Base-by-base conservation (phyloP, 257 asterid genomes). In the Solanum raphanifolium region DNA sequence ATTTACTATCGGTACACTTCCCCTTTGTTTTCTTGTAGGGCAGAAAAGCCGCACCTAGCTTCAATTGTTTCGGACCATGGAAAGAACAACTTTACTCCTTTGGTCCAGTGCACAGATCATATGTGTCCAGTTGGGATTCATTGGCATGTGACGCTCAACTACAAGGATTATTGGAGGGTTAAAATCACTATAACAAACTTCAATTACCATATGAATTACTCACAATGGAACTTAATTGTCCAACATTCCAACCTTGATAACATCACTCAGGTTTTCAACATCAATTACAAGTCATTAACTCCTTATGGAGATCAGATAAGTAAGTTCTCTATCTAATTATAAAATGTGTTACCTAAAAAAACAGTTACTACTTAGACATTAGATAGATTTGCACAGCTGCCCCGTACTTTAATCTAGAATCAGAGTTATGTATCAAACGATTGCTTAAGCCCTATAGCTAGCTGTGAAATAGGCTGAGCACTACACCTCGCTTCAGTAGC, bases 101-200 rank as follows among this genome's bases (percentile, higher is more conserved):
- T 95, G 13, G 96, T 96, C 89, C 99, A 96, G 78, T 95, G 99
- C 88, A 94, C 98, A 20, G 91, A 91, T 81, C 98, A 93, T 85
- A 96, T 95, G 98, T 96, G 98, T 90, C 98, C 98, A 1, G 93
- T 96, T 89, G 93, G 98, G 39, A 94, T 96, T 86, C 96, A 93
- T 88, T 94, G 98, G 99, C 99, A 95, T 13, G 98, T 95, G 87
- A 96, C 93, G 88, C 89, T 91, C 83, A 96, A 93, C 89, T 96
- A 96, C 94, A 93, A 91, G 91, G 98, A 93, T 1, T 93, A 95
- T 88, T 95, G 98, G 98, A 91, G 98, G 86, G 98, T 94, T 86
- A 96, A 94, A 91, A 92, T 95, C 87, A 85, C 98, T 2, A 90
- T 96, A 86, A 93, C 98, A n/a, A 96, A 95, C 91, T 95, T 94